Base-by-base conservation (phyloP, 129 eudicot species). In the Flaveria brownii region DNA sequence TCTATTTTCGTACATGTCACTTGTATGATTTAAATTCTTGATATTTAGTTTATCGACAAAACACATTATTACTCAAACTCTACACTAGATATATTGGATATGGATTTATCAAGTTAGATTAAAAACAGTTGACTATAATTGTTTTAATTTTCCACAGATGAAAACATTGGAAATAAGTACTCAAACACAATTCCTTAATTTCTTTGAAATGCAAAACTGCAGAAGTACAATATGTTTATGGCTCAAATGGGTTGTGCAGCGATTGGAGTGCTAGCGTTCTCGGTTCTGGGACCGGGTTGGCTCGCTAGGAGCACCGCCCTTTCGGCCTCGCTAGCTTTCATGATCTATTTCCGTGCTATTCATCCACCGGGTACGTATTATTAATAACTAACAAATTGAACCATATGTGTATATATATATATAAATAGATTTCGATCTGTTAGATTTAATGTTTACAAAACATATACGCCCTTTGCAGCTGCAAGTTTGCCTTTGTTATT, bases 191-290 rank as follows among this genome's bases (percentile, higher is more conserved):
- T 62, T 54, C 28, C 73, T 30, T 45, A 9, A 45, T 45, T 73
- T 55, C 57, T 74, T 61, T 67, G 17, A 2, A 57, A 55, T 74
- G 64, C 79, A 68, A 81, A 54, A 60, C 50, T 84, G 90, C 97
- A 95, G 99, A 95, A 95, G 77, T 95, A 95, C 96, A 95, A 89
- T 76, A 87, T 95, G 96, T 95, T 95, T 79, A 82, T 87, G 84
- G 96, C 96, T 46, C 99, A 95, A 82, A 95, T 95, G 63, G 99
- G 99, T 49, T 95, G 97, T 86, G 97, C 96, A 75, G 94, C 97
- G 41, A 89, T 91, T 25, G 99, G 99, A 25, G 99, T 91, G n/a
- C 61, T 91, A 68, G 97, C 97, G 6, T 86, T 86, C 79, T 71
- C 94, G 36, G 11, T 91, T 9, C 70, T 95, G 14, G 99, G 99